Evolutionary conservation across 23 red algal species (phyloP).

Genomic region (Chondrus crispus): DNA sequence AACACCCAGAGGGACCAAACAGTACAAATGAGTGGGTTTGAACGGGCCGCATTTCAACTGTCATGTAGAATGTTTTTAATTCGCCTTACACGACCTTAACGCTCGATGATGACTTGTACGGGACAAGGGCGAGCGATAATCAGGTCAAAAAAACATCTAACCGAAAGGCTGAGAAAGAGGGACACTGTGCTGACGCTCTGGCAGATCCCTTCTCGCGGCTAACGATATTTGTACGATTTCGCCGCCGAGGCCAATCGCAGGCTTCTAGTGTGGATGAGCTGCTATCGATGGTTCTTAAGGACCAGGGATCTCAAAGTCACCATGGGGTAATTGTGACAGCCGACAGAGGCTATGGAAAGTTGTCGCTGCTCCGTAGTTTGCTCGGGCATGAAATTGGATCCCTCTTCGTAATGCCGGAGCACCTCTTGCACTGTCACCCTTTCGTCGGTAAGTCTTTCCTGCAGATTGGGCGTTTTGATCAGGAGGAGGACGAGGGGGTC

Average conservation of each 20-base stretch:
- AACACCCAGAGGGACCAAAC: not conserved
- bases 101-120: constrained; percentile 1
- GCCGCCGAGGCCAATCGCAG: not conserved
- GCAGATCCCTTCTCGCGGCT: not conserved
- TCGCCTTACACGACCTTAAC: not conserved
- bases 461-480: not conserved
- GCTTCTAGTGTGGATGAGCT: not conserved
- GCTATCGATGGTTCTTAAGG: not conserved
- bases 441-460: not conserved
- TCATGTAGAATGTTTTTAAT: not conserved
- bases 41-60: not conserved
- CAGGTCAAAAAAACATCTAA: not conserved
- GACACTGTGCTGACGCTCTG: not conserved
- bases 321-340: not conserved
- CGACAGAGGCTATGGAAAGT: not conserved
- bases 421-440: not conserved
- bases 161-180: not conserved
- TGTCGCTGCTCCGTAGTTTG: not conserved
- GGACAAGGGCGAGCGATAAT: not conserved
- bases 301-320: not conserved
- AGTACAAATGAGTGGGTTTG: not conserved
- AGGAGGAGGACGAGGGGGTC: no score
- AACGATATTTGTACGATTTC: not conserved
- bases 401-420: constrained; percentile 3
- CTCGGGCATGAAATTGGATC: not conserved